These are phyloP conservation scores for Oxytropis ochrocephala DNA, from an alignment of 306 rosid genomes.

Conservation along the genomic window DNA sequence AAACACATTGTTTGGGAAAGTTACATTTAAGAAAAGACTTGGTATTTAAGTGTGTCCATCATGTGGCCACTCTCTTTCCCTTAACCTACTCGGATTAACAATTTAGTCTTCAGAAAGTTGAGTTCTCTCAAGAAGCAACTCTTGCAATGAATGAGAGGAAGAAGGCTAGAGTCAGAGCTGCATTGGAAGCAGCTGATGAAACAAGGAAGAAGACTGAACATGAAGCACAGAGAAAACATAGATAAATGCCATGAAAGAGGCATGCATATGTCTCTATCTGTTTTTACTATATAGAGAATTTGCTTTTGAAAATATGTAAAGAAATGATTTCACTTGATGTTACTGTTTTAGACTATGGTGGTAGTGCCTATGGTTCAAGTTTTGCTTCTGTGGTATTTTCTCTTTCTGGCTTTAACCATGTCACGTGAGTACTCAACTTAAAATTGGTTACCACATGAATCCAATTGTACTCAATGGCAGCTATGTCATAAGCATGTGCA, in stretches of 20 bases:
- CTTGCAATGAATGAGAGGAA: slow-evolving; percentile 67
- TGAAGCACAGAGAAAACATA: slow-evolving; percentile 72
- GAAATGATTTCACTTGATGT: too few species aligned
- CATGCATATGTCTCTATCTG: too few species aligned
- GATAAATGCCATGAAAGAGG: slow-evolving; percentile 53
- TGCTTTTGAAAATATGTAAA: too few species aligned
- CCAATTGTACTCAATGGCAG: slow-evolving; percentile 89
- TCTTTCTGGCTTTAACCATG: slow-evolving; percentile 62
- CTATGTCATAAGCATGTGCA: slow-evolving; percentile 82
- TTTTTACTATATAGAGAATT: too few species aligned
- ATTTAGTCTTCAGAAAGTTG: slow-evolving; percentile 54
- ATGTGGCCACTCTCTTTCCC: too few species aligned
- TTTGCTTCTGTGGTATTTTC: background rate
- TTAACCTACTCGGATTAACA: too few species aligned
- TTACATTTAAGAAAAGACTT: too few species aligned
- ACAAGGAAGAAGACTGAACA: slow-evolving; percentile 62
- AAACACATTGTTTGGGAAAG: too few species aligned
- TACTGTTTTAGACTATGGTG: slow-evolving; percentile 19
- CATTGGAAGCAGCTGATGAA: slow-evolving; percentile 65
- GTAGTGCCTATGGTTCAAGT: slow-evolving; percentile 22
- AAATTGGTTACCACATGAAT: slow-evolving; percentile 86
- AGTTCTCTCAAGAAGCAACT: slow-evolving; percentile 71
- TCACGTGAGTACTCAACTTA: slow-evolving; percentile 69
- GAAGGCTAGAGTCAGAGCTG: slow-evolving; percentile 76
- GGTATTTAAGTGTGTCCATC: too few species aligned